Base-by-base conservation (phyloP, 345 rosid genomes). In the Eutrema japonicum region DNA sequence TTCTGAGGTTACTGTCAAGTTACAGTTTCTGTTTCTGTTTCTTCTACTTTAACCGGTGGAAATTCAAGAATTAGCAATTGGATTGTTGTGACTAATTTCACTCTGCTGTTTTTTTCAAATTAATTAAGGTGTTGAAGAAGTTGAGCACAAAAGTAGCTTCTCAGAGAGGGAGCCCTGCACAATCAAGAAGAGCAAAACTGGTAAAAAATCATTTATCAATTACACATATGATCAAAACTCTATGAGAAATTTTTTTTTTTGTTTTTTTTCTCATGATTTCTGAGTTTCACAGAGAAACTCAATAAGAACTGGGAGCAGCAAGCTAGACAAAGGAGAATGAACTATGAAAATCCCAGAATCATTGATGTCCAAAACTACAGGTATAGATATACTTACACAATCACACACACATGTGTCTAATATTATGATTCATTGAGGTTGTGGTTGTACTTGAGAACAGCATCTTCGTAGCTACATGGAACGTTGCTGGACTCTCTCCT, bases 401-500 rank as follows among this genome's bases (percentile, higher is more conserved):
- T 32, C 8, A 56, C 12, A 16, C 18, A 55, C 0, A 12, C 1
- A 16, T 50, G 38, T 68, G 18, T 60, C 6, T 51, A 18, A 22
- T 64, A 38, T n/a, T 49, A 7, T 64, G 62, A 32, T 65, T 5
- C 27, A 41, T 11, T 65, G 56, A 41, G 7, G 50, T 38, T 60
- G 30, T 57, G 49, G 8, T 54, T 7, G 46, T 74, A 2, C 66
- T 83, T 76, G 78, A 49, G 79, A 70, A 78, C 95, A 92, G 98
- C 64, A 77, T 95, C 79, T 95, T 95, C 58, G 95, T 87, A 55
- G 96, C 91, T 75, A 84, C 97, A 38, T 95, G 99, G 99, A 95
- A 95, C 79, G 99, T 95, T 18, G 99, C 88, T 40, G 99, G 98
- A 79, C 91, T 90, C 83, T 86, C 99, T 27, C 99, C 98, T 49